Evolutionary conservation across 2,329 filamentous ascomycete genomes (phyloP), one percentile per base, ranked within the genome.

Genomic region (Cladosporium phlei): DNA sequence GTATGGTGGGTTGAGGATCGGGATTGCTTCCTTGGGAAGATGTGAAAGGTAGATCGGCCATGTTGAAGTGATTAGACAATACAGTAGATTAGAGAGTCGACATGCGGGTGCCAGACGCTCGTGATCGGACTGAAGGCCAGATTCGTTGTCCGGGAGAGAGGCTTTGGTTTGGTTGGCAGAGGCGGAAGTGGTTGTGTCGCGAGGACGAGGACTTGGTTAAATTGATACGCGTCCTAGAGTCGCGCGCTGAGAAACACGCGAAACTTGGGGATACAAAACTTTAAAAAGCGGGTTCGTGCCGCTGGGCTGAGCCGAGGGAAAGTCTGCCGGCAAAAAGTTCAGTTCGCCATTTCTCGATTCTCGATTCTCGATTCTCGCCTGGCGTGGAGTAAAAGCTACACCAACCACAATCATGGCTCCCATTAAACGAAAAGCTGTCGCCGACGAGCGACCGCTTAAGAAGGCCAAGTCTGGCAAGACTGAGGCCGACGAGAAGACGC

Each of bases 401-500:
- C 19, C 30, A 22, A 21, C 37, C 35, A 32, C 45, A 51, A 47
- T 24, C 51, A 74, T 74, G 71, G 69, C 67, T 51, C 63, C 69
- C 21, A 57, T 67, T 11, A 74, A 74, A 59, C 61, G 72, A 47
- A 73, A 72, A 53, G 71, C 71, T 47, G 68, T 61, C 29, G 57
- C 59, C 8, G 60, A 65, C 19, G 63, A 66, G 42, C 56, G 63
- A 40, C 61, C 64, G 6, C 59, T 53, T 32, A 67, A 67, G 50
- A 54, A 29, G 24, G 44, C 25, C 34, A 68, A 67, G 51, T 63
- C 61, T 44, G 63, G 55, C 34, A 59, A 55, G 47, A 24, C 49
- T 11, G 48, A 33, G 25, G n/a, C n/a, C n/a, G 40, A 47, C 16
- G 44, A 44, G n/a, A 49, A 49, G 37, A 32, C 44, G 20, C 46